Base-by-base conservation (phyloP, 2,329 filamentous ascomycete genomes). In the Biscogniauxia mediterranea region DNA sequence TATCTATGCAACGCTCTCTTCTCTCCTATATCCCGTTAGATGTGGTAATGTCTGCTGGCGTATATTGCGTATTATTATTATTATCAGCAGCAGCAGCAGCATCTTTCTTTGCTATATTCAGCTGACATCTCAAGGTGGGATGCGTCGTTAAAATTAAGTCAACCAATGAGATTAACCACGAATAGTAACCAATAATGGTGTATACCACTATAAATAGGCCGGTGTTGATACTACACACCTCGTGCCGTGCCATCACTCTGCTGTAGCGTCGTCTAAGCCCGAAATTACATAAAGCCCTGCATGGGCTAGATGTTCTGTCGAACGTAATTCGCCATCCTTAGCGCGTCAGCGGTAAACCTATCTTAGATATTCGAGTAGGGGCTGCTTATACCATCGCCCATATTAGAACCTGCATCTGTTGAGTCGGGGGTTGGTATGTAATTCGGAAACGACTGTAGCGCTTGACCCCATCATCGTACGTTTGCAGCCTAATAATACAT, bases 141-240 rank as follows among this genome's bases (percentile, higher is more conserved):
- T 51, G 46, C 61, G 58, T 64, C 58, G 64, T 64, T 60, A 23
- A 65, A 65, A 61, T 61, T 60, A 64, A 64, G 55, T 46, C 54
- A 46, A 55, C 58, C 59, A 65, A 64, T 66, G 28, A 58, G 56
- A 57, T 20, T 19, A 55, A 23, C 13, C 23, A 26, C 32, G 38
- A 59, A 21, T 50, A 60, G 28, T 42, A 59, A 25, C 42, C 46
- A 8, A 25, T 19, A 21, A 26, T 52, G 26, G 19, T 42, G 11
- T 21, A 38, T 42, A 42, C 28, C 57, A 46, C 62, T 66, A 67
- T 64, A 66, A 64, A 67, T 67, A 66, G 61, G 42, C 54, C 58
- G 58, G 38, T 9, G 15, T 21, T 20, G 54, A n/a, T 23, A n/a
- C n/a, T 17, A 38, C 26, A 21, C 20, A 55, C n/a, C 19, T 25